These are phyloP conservation scores for Colletotrichum godetiae DNA, from an alignment of 2,329 filamentous ascomycete species.

Conservation along the genomic window DNA sequence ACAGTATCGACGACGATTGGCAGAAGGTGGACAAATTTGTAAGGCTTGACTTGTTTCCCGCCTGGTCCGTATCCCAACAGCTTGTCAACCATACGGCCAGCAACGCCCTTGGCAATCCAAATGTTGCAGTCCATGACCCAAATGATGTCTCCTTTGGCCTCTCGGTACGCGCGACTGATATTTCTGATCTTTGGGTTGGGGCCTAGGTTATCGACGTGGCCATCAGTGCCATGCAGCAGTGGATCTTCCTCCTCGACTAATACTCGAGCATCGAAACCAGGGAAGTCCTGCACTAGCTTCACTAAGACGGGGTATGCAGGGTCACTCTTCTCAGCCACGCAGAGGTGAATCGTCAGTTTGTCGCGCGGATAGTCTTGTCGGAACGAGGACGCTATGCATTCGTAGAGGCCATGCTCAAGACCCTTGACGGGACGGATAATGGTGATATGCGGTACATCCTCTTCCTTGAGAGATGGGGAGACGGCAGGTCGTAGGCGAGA, in stretches of 20 bases:
- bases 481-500: slow-evolving; percentile 58
- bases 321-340: slow-evolving; percentile 79
- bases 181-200: slow-evolving; percentile 99
- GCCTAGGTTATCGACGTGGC: slow-evolving; percentile 72
- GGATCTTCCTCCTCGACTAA: slow-evolving; percentile 87
- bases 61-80: slow-evolving; percentile 74
- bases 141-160: slow-evolving; percentile 87
- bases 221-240: slow-evolving; percentile 66
- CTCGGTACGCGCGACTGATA: slow-evolving; percentile 91
- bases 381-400: slow-evolving; percentile 90
- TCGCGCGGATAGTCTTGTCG: slow-evolving; percentile 81
- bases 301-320: slow-evolving; percentile 81
- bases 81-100: slow-evolving; percentile 89
- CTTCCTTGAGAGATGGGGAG: slow-evolving; percentile 60
- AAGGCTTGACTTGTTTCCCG: slow-evolving; percentile 64
- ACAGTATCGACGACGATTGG: slow-evolving; percentile 87
- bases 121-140: slow-evolving; percentile 98
- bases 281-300: slow-evolving; percentile 78
- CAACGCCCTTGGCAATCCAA: slow-evolving; percentile 84
- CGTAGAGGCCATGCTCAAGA: slow-evolving; percentile 88
- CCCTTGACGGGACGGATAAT: slow-evolving; percentile 95
- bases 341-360: slow-evolving; percentile 84
- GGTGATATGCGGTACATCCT: slow-evolving; percentile 82
- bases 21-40: slow-evolving; percentile 96
- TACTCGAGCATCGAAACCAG: slow-evolving; percentile 75